Evolutionary conservation across 2,329 filamentous ascomycete genomes (phyloP), one percentile per base, ranked within the genome.

Genomic region (Hymenoscyphus fraxineus): DNA sequence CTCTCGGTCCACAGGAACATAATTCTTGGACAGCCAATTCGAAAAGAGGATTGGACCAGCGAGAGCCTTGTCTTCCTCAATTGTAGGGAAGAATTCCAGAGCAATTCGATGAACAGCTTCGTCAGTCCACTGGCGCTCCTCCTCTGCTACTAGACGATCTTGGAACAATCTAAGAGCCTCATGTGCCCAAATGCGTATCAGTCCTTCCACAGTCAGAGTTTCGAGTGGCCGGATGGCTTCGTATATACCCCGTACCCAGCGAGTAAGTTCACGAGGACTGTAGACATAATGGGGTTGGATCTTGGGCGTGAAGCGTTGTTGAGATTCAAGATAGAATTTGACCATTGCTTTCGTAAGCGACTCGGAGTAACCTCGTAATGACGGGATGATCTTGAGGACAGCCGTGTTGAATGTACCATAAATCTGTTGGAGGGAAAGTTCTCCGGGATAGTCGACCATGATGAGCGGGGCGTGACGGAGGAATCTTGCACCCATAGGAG

Each of bases 241-340:
- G 72, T 99, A 99, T 22, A 99, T 85, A 79, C 96, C 95, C 70
- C 96, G 91, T 38, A 96, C 94, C 95, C 95, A 99, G 76, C 95
- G 86, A 13, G 96, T 99, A 73, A 99, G 83, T 77, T 99, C 95
- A 89, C 95, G 92, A 75, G 95, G 95, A 77, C 93, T 97, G 85
- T 99, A 99, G 57, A 99, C 93, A 76, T 99, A 99, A 77, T 99
- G 95, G 0, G 95, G 95, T 75, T 99, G 95, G 51, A 98, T 97
- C 78, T 96, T 90, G 6, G 95, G 90, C 10, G 95, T 99, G 75
- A 99, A 99, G 61, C 91, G 86, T 73, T 92, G 86, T 77, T 99
- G 96, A 12, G 95, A 99, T 76, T 97, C 92, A 35, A 96, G 81
- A 74, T 98, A 99, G 74, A 99, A 90, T 70, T 91, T 89, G 54